Conservation (phyloP, 768 basidiomycete species). For the Hygrophorus russula region DNA sequence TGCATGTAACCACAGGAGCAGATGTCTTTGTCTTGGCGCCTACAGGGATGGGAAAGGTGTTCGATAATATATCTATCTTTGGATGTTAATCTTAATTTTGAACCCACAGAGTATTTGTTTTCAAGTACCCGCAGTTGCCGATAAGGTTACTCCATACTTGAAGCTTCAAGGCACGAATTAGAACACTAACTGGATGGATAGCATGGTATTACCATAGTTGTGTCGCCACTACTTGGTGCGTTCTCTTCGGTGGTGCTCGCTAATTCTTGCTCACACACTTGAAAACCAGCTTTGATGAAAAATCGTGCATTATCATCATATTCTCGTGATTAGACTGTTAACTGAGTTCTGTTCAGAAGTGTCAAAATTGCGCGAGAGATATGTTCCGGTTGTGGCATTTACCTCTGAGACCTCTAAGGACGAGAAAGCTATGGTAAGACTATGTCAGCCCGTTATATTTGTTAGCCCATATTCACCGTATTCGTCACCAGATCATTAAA, state of each 20-base stretch:
- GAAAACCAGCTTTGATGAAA: constrained; percentile 62
- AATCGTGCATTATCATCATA: constrained; percentile 42
- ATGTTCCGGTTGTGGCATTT: constrained; percentile 48
- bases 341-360: constrained; percentile 36
- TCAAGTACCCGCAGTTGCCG: constrained; percentile 68
- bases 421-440: constrained; percentile 43
- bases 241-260: not conserved
- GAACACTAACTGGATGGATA: constrained; percentile 13
- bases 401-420: constrained; percentile 50
- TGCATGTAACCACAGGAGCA: constrained; percentile 27
- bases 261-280: not conserved
- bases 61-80: not conserved
- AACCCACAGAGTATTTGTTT: constrained; percentile 65
- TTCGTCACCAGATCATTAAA: constrained; percentile 36
- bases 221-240: constrained; percentile 67
- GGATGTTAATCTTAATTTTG: not conserved
- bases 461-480: not conserved
- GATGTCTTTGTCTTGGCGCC: constrained; percentile 78
- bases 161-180: not conserved
- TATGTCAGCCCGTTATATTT: not conserved
- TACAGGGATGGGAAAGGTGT: constrained; percentile 83
- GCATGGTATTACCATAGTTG: constrained; percentile 63
- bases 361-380: constrained; percentile 39
- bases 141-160: constrained; percentile 29
- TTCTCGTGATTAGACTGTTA: not conserved